A percentile compares a stretch with the other conserved stretches of the same genome.
Conservation (phyloP, 345 rosid species). For the Angophora floribunda region DNA sequence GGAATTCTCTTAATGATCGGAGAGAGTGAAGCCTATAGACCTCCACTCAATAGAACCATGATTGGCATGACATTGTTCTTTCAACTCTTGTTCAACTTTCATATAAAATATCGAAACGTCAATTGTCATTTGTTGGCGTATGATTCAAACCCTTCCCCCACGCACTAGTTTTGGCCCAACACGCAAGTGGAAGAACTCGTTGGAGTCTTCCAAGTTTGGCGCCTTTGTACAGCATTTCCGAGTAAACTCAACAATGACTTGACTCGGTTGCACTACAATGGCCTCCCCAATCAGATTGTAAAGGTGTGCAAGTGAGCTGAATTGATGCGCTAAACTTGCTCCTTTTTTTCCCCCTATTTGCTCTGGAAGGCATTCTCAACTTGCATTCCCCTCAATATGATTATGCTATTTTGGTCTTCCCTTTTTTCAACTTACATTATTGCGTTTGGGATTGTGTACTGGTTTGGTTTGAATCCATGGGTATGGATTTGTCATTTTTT, state of each 20-base stretch:
- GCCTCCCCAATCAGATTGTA: background rate
- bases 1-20: slow-evolving; percentile 43
- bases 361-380: too few relatives aligned
- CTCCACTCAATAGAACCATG: slow-evolving; percentile 50
- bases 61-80: background rate
- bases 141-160: background rate
- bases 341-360: too few relatives aligned
- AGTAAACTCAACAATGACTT: background rate
- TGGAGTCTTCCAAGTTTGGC: background rate
- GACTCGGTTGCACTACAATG: background rate
- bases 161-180: background rate
- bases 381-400: too few relatives aligned
- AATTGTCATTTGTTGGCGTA: background rate
- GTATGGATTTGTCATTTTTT: background rate
- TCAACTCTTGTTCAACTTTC: too few relatives aligned
- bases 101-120: background rate
- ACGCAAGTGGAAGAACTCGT: background rate
- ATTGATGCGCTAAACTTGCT: too few relatives aligned
- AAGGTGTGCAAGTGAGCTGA: too few relatives aligned
- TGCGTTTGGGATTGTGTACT: too few relatives aligned
- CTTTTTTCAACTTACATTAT: too few relatives aligned
- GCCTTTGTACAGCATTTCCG: background rate
- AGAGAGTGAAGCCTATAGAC: slow-evolving; percentile 44
- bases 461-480: too few relatives aligned
- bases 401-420: too few relatives aligned